Evolutionary conservation across 306 rosid species (phyloP).

Genomic region (Hippophae gyantsensis): DNA sequence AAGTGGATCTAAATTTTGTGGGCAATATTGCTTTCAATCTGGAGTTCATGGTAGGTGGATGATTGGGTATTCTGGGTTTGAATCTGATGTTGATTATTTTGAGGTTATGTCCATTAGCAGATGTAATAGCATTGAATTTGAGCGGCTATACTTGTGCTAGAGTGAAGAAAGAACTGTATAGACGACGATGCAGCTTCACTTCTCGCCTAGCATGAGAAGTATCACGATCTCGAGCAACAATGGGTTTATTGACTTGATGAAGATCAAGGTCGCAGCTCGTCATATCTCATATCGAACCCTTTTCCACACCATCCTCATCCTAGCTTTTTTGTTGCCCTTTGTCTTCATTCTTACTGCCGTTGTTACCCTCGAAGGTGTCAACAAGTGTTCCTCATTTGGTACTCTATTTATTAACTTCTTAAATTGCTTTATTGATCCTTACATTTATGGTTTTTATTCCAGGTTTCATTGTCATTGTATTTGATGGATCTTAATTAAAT

Average conservation of each 20-base stretch:
- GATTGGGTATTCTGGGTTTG: conserved; percentile 29
- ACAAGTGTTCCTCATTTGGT: conserved; percentile 99
- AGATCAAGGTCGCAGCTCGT: conserved; percentile 99
- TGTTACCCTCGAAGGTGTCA: conserved; percentile 99
- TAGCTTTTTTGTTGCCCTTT: conserved; percentile 90
- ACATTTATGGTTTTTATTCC: neutral
- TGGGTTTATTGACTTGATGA: conserved; percentile 99
- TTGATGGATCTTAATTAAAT: conserved; percentile 36
- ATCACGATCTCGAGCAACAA: conserved; percentile 97
- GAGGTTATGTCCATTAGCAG: conserved; percentile 36
- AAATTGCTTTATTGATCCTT: conserved; percentile 5
- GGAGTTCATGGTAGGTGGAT: conserved; percentile 28
- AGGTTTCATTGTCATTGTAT: conserved; percentile 3
- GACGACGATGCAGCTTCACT: conserved; percentile 99
- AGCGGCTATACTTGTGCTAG: conserved; percentile 23
- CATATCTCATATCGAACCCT: conserved; percentile 97
- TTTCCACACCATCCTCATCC: conserved; percentile 93
- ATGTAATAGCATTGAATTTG: conserved; percentile 17
- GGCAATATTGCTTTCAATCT: conserved; percentile 10
- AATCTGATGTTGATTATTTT: conserved; percentile 63
- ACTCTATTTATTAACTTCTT: conserved; percentile 15
- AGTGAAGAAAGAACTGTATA: conserved; percentile 61
- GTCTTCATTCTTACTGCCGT: conserved; percentile 98
- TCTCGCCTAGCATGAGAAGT: conserved; percentile 99
- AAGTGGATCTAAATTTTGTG: conserved; percentile 28